Conservation (phyloP, 805 yeast species). For the Saccharomycopsis sp. region DNA sequence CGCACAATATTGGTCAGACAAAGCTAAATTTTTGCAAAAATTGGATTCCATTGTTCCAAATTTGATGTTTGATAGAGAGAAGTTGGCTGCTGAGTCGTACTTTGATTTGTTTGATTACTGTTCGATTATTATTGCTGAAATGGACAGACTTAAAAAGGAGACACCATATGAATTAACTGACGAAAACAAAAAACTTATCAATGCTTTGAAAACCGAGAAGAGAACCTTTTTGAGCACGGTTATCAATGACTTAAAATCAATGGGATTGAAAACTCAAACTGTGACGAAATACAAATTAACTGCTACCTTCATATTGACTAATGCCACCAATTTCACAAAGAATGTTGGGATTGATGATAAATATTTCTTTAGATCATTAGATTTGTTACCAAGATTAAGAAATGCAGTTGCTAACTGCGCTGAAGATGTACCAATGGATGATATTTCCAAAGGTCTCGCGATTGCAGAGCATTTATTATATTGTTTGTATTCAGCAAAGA, state of each 20-base stretch:
- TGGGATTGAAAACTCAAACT: constrained; percentile 68
- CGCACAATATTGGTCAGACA: neutral
- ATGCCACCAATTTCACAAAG: constrained; percentile 39
- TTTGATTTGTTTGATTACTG: constrained; percentile 45
- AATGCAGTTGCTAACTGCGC: constrained; percentile 52
- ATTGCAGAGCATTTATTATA: constrained; percentile 65
- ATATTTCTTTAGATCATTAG: constrained; percentile 64
- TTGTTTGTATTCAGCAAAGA: constrained; percentile 47
- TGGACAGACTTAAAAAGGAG: constrained; percentile 59
- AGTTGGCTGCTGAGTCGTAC: constrained; percentile 13
- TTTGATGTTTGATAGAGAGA: constrained; percentile 20
- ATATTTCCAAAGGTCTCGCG: constrained; percentile 70
- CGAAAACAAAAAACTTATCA: constrained; percentile 63
- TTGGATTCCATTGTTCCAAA: constrained; percentile 43
- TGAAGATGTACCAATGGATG: constrained; percentile 70
- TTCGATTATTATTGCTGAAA: constrained; percentile 44
- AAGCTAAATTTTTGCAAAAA: constrained; percentile 12
- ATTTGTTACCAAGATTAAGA: constrained; percentile 73
- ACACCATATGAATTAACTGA: constrained; percentile 71
- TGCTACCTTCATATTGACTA: constrained; percentile 55
- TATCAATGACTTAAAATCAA: constrained; percentile 60
- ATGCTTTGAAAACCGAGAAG: constrained; percentile 76
- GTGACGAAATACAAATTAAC: constrained; percentile 42
- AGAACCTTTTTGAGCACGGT: constrained; percentile 70
- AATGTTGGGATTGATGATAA: constrained; percentile 41